These are phyloP conservation scores for Bocquillonia castaneifolia DNA, from an alignment of 441 rosid species.

Conservation along the genomic window DNA sequence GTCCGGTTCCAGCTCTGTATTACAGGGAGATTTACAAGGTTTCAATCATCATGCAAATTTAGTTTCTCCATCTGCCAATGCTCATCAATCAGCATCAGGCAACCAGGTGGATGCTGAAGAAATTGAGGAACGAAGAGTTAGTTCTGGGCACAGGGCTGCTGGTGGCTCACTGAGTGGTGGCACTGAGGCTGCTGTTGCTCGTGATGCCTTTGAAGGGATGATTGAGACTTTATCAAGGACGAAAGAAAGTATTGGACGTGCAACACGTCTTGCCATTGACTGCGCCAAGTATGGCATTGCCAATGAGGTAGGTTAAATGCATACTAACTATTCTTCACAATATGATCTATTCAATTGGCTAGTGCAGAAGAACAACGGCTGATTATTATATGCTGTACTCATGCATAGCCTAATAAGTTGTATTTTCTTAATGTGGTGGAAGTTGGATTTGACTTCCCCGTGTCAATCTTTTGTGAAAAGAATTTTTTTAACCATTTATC, in stretches of 20 bases:
- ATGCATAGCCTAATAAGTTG: not conserved
- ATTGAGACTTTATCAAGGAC: slow-evolving; percentile 97
- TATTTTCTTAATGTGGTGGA: not conserved
- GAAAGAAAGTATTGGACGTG: slow-evolving; percentile 98
- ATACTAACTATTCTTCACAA: not conserved
- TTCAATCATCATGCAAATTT: slow-evolving; percentile 34
- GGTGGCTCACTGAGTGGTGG: slow-evolving; percentile 87
- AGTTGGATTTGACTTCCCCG: not conserved
- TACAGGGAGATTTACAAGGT: slow-evolving; percentile 44
- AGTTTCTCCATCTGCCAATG: slow-evolving; percentile 56
- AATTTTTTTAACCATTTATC: not conserved
- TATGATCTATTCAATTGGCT: slow-evolving; percentile 11
- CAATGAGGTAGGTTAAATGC: slow-evolving; percentile 60
- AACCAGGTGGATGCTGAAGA: slow-evolving; percentile 60
- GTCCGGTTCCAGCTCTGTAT: slow-evolving; percentile 34
- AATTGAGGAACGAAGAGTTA: slow-evolving; percentile 65
- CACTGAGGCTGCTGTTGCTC: slow-evolving; percentile 96
- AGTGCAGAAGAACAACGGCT: not conserved
- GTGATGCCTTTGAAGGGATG: slow-evolving; percentile 99
- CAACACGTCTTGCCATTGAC: slow-evolving; percentile 97
- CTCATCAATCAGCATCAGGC: slow-evolving; percentile 39
- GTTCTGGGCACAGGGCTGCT: slow-evolving; percentile 59
- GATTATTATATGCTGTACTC: not conserved
- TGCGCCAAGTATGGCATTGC: slow-evolving; percentile 98
- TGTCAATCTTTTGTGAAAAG: not conserved